Evolutionary conservation across 495 filamentous ascomycete species (phyloP).

Genomic region (Trichoderma erinaceum): DNA sequence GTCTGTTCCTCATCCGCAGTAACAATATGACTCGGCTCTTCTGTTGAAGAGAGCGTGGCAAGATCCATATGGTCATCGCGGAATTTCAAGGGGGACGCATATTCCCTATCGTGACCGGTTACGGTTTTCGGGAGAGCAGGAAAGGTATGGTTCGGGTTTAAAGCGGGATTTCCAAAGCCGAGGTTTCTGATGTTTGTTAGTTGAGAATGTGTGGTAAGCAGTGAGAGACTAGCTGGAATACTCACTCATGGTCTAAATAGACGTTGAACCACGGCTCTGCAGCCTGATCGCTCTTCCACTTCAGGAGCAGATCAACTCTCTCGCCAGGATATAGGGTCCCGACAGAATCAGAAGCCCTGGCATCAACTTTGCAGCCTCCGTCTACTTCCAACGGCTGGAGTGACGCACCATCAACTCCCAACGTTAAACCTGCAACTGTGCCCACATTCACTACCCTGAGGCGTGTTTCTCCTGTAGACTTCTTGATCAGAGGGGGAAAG

Average conservation of each 20-base stretch:
- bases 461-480: not conserved
- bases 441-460: constrained; percentile 28
- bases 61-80: constrained; percentile 13
- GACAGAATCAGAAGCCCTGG: constrained; percentile 24
- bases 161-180: constrained; percentile 41
- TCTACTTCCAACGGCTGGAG: constrained; percentile 39
- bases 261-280: constrained; percentile 21
- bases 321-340: constrained; percentile 47
- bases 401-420: constrained; percentile 28
- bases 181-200: constrained; percentile 32
- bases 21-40: constrained; percentile 20
- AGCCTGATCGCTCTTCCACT: constrained; percentile 14
- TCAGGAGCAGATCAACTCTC: constrained; percentile 42
- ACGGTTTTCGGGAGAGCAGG: constrained; percentile 22
- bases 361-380: constrained; percentile 33
- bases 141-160: constrained; percentile 39
- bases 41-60: constrained; percentile 18
- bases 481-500: not conserved
- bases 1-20: constrained; percentile 33
- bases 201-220: not conserved
- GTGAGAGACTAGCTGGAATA: not conserved
- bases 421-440: constrained; percentile 38
- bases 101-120: not conserved
- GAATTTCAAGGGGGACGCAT: constrained; percentile 7
- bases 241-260: constrained; percentile 40